A percentile compares a stretch with the other conserved stretches of the same genome.
phyloP scores from a whole-genome alignment of 2,329 filamentous ascomycete species.

The Colletotrichum sp. region DNA sequence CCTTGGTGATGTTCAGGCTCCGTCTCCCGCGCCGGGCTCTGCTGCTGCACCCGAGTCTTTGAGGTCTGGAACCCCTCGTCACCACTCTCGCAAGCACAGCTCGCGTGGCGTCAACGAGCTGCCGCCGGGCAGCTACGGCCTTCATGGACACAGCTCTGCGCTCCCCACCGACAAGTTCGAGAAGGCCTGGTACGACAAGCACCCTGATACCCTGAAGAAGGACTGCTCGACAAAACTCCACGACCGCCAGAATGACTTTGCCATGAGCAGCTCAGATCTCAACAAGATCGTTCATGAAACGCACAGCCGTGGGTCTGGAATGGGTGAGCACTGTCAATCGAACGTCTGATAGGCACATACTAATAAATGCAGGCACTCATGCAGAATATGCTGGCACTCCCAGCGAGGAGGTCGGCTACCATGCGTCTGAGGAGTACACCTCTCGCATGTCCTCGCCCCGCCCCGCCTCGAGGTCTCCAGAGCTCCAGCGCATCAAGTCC shows the following conservation, averaged over 20 bases:
- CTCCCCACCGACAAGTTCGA: constrained; percentile 81
- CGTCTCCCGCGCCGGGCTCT: constrained; percentile 72
- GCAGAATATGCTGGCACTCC: constrained; percentile 74
- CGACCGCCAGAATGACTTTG: constrained; percentile 72
- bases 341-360: background rate
- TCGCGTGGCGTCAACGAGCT: constrained; percentile 70
- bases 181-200: constrained; percentile 90
- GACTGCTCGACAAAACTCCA: constrained; percentile 66
- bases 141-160: constrained; percentile 76
- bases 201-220: constrained; percentile 81
- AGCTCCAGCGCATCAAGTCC: constrained; percentile 35
- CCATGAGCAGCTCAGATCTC: constrained; percentile 86
- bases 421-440: constrained; percentile 83
- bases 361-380: constrained; percentile 62
- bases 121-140: constrained; percentile 89
- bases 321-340: constrained; percentile 44
- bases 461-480: constrained; percentile 49
- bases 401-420: constrained; percentile 88
- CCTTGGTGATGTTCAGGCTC: constrained; percentile 94
- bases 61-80: constrained; percentile 43
- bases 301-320: constrained; percentile 55
- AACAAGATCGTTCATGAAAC: constrained; percentile 87
- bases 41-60: constrained; percentile 37
- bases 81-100: constrained; percentile 76
- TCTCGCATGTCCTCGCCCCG: constrained; percentile 76